Conservation (phyloP, 352 stramenopile species). For the Plasmopara muralis region DNA sequence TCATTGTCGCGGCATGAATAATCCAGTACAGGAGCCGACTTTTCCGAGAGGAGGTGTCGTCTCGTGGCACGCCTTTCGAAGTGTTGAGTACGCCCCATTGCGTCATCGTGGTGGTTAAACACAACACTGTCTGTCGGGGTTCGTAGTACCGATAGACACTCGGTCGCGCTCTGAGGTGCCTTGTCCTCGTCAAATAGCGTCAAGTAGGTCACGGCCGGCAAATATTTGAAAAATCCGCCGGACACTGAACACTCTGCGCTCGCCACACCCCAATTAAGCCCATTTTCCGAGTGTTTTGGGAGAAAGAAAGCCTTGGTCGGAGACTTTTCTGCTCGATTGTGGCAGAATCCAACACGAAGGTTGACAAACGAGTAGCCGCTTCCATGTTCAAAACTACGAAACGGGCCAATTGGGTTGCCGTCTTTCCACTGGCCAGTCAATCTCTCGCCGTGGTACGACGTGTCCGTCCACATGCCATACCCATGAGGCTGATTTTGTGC, state of each 20-base stretch:
- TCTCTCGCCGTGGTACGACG: constrained; percentile 61
- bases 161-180: constrained; percentile 28
- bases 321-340: constrained; percentile 34
- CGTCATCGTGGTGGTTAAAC: constrained; percentile 33
- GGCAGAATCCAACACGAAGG: constrained; percentile 64
- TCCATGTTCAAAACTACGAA: constrained; percentile 64
- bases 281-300: constrained; percentile 36
- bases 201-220: constrained; percentile 49
- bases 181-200: constrained; percentile 33
- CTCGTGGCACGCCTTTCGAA: constrained; percentile 14
- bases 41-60: constrained; percentile 24
- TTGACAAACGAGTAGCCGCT: constrained; percentile 72
- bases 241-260: constrained; percentile 76
- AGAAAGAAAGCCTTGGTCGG: constrained; percentile 40
- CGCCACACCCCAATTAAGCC: constrained; percentile 64
- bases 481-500: constrained; percentile 49
- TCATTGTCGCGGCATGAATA: constrained; percentile 11
- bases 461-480: constrained; percentile 66
- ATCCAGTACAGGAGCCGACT: constrained; percentile 29
- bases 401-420: constrained; percentile 65
- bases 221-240: constrained; percentile 64
- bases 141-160: constrained; percentile 34
- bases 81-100: constrained; percentile 6
- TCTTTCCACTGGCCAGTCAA: constrained; percentile 66
- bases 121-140: constrained; percentile 47